Conservation (phyloP, 2,329 filamentous ascomycete genomes). For the Onygenales sp. region DNA sequence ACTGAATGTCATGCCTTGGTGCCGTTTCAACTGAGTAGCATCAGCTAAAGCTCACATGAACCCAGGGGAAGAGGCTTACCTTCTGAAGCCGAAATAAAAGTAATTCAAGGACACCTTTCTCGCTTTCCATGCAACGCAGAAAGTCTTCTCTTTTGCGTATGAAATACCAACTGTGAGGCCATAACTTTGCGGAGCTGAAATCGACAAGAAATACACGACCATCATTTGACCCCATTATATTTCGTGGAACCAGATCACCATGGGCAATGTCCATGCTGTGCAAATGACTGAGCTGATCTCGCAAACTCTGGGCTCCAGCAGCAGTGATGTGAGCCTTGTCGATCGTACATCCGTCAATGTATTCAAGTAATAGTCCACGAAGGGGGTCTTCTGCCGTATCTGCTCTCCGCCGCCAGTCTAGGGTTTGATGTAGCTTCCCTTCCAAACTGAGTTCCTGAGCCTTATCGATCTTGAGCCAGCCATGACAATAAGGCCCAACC, state of each 20-base stretch:
- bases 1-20: conserved; percentile 1
- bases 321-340: conserved; percentile 1
- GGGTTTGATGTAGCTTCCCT: not conserved
- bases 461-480: conserved; percentile 3
- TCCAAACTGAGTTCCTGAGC: not conserved
- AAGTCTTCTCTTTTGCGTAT: conserved; percentile 1
- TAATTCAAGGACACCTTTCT: not conserved
- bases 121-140: not conserved
- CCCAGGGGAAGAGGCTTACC: not conserved
- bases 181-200: conserved; percentile 3
- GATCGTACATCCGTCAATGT: conserved; percentile 4
- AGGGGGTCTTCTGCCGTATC: conserved; percentile 4
- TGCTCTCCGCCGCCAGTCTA: conserved; percentile 1
- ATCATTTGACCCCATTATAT: conserved; percentile 5
- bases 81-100: conserved; percentile 3
- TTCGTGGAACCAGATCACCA: not conserved
- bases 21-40: conserved; percentile 1
- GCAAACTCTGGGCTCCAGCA: conserved; percentile 1
- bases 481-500: conserved; percentile 1
- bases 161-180: not conserved
- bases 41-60: conserved; percentile 1
- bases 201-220: not conserved
- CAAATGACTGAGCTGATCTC: conserved; percentile 2
- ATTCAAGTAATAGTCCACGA: conserved; percentile 5
- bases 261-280: conserved; percentile 2